Evolutionary conservation across 352 stramenopile genomes (phyloP), one percentile per base, ranked within the genome.

Genomic region (Phytopythium oedochilum): DNA sequence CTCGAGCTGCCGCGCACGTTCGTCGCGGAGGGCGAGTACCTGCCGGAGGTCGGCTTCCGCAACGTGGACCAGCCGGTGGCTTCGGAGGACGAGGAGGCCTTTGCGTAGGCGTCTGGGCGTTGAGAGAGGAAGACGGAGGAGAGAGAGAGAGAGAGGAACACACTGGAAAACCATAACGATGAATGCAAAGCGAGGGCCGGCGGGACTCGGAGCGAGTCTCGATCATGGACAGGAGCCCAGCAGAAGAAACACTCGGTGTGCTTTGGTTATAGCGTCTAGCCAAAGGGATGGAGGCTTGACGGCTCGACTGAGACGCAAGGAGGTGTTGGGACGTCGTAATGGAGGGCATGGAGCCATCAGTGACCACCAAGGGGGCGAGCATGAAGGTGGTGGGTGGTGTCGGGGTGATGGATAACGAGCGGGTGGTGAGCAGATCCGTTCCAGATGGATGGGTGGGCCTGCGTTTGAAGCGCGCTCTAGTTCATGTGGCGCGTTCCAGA

Each of bases 41-140:
- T 94, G 45, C 83, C 86, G 17, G 82, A 88, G 64, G 86, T 96
- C 26, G 73, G 82, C 55, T 96, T 74, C 75, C 67, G 77, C 56
- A 94, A 94, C 70, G 48, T 54, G n/a, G 31, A 42, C 32, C 48
- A 44, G 20, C 48, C 48, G 5, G 68, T 65, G 38, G 65, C n/a
- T 3, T 3, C 10, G 29, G 28, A 35, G 18, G 46, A 49, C 12
- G 50, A 57, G 26, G 36, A 57, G 50, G 36, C 36, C n/a, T 53
- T 20, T 9, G 50, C 50, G 1, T 57, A 57, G 26, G 50, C 26
- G 6, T 1, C 23, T 29, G 35, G 39, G 10, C 7, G 42, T 5
- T 7, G 31, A 45, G 39, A 25, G 12, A 23, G 18, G 45, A 25
- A 20, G 17, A 14, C 4, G 12, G 26, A 50, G 11, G 28, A 53